Percentiles rank a stretch among this genome's conserved stretches.
Conservation (phyloP, 2,329 filamentous ascomycete genomes). For the Aureobasidium subglaciale region DNA sequence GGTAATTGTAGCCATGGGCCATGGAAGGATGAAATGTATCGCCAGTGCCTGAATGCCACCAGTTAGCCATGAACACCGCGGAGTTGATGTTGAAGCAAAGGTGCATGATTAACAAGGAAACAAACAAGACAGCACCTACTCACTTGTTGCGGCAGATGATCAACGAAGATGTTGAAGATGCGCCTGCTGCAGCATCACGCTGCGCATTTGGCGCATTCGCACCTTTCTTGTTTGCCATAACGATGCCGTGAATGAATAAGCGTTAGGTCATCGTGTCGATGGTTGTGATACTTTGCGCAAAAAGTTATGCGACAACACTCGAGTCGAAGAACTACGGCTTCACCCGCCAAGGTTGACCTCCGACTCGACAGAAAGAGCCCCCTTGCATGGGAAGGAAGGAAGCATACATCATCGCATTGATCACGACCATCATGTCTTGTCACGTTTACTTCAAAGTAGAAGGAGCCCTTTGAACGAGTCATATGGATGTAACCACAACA, state of each 20-base stretch:
- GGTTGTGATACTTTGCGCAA: neutral
- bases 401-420: neutral
- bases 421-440: neutral
- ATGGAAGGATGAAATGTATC: conserved; percentile 76
- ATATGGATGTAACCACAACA: neutral
- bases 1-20: conserved; percentile 78
- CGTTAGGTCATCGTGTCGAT: conserved; percentile 2
- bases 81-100: neutral
- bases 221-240: conserved; percentile 29
- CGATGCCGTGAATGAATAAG: neutral
- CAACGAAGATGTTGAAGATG: conserved; percentile 43
- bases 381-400: neutral
- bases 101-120: neutral
- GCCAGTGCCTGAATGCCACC: conserved; percentile 61
- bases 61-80: neutral
- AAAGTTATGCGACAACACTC: neutral
- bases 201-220: conserved; percentile 19
- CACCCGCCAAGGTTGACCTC: neutral
- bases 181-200: conserved; percentile 16
- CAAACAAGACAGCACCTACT: conserved; percentile 28
- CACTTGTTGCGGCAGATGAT: conserved; percentile 65
- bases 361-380: neutral
- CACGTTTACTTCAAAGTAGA: neutral
- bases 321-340: neutral
- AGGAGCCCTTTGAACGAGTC: neutral